Evolutionary conservation across 2,329 filamentous ascomycete genomes (phyloP), one percentile per base, ranked within the genome.

Genomic region (Daldinia sp.): DNA sequence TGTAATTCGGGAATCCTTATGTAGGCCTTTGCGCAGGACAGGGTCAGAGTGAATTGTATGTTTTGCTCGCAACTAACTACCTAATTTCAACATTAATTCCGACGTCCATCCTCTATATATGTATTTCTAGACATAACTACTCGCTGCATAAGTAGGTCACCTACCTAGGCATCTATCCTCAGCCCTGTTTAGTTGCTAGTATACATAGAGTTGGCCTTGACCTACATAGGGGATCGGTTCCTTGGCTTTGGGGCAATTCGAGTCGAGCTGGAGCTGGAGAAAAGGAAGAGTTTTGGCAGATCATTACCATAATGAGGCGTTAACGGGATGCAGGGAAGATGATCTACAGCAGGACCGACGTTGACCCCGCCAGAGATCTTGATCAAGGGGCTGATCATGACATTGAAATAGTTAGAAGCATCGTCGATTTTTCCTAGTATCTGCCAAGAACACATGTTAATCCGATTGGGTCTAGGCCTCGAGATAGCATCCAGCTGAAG

Each of bases 371-470:
- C 48, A 23, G 23, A 59, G 63, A 68, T 68, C 66, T 66, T 63
- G 60, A 57, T 60, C 32, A 32, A 51, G 19, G 48, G 39, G 66
- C 53, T 63, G 63, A 66, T 68, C 66, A 59, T 56, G 27, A 41
- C 27, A 61, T 57, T 35, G 41, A 65, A 59, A 13, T 39, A 51
- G 62, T 61, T 65, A 63, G 59, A 49, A 58, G 37, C 57, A 61
- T 63, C 59, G 37, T n/a, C 32, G 19, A n/a, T n/a, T n/a, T n/a
- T n/a, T n/a, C n/a, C n/a, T n/a, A 53, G 27, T 39, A 55, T 39
- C 52, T 27, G 51, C 53, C 15, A 48, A 50, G 53, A 21, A 49
- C 15, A 50, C 41, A 48, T 35, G 37, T 45, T 55, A 13, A 41
- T n/a, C 34, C n/a, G 35, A 41, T 43, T 35, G 13, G 39, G 47